Base-by-base conservation (phyloP, 192 early-diverging fungal species). In the Chytriomyces hyalinus region DNA sequence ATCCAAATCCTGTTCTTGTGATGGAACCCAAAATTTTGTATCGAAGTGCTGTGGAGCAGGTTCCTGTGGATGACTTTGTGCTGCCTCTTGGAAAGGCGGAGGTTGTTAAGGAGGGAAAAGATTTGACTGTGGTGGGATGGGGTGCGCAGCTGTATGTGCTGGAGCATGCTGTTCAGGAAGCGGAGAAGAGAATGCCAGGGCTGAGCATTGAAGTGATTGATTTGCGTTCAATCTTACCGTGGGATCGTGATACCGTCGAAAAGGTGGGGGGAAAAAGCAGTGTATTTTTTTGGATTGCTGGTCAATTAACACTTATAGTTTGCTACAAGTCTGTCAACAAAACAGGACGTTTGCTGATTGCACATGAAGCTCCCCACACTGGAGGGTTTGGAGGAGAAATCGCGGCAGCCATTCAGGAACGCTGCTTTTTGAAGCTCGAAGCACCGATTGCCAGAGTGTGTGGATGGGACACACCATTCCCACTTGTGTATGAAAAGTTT, bases 21-120 rank as follows among this genome's bases (percentile, higher is more conserved):
- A 92, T 97, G 81, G 97, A 98, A 83, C 97, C 97, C 77, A 98
- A 98, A 86, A 92, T 94, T 65, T 87, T 98, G 20, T 98, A 98
- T 84, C 93, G 97, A 49, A 89, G 94, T 51, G 94, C 97, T 10
- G 96, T 96, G 24, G 97, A 98, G 81, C 92, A 95, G 75, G 96
- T 98, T 6, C 97, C 97, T 24, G 87, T 92, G 3, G 94, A 88
- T 28, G 96, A 98, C 78, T 98, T 94, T 80, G 91, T 87, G 80
- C 84, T 98, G 48, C 95, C 97, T 7, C 73, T 98, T 8, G 92
- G 93, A 43, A 95, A 94, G 82, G 97, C 97, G 4, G 96, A 98
- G 80, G 81, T 98, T 7, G 69, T 98, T 51, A 92, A 92, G 65
- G 81, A 89, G 76, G 87, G 85, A 48, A 93, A 91, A 47, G 94